Evolutionary conservation across 352 stramenopile species (phyloP).

Genomic region (Pythium dissotocum): DNA sequence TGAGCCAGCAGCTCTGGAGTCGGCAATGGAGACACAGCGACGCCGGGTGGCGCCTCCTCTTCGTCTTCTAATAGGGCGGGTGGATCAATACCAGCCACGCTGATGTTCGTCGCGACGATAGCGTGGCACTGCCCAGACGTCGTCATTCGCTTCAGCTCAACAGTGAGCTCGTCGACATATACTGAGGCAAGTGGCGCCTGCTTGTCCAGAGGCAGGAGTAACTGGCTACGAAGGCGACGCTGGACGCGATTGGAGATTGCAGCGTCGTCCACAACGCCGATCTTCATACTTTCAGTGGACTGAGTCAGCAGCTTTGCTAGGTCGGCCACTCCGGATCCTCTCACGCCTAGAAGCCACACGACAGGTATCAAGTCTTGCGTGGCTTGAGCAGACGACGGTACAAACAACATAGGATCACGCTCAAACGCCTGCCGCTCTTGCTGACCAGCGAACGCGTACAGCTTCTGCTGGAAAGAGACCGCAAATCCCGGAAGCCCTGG

Average conservation of each 20-base stretch:
- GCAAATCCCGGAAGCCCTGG: slow-evolving; percentile 44
- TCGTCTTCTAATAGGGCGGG: slow-evolving; percentile 14
- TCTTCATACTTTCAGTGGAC: slow-evolving; percentile 1
- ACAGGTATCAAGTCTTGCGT: slow-evolving; percentile 41
- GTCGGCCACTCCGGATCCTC: slow-evolving; percentile 28
- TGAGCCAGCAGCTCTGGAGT: slow-evolving; percentile 36
- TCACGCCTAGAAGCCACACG: slow-evolving; percentile 56
- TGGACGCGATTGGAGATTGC: slow-evolving; percentile 22
- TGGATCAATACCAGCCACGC: neutral
- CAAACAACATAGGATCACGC: slow-evolving; percentile 45
- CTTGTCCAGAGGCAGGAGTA: slow-evolving; percentile 16
- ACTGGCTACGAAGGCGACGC: slow-evolving; percentile 22
- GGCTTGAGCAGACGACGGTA: slow-evolving; percentile 29
- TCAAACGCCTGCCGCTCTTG: slow-evolving; percentile 47
- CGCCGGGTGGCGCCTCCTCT: neutral
- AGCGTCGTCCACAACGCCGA: slow-evolving; percentile 19
- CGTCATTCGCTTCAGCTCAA: slow-evolving; percentile 20
- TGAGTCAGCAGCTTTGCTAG: slow-evolving; percentile 1
- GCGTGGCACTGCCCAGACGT: slow-evolving; percentile 3
- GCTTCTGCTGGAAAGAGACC: slow-evolving; percentile 40
- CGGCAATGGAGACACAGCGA: slow-evolving; percentile 27
- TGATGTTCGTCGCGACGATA: slow-evolving; percentile 25
- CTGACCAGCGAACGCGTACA: slow-evolving; percentile 60
- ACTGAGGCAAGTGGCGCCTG: slow-evolving; percentile 13
- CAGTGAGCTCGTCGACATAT: slow-evolving; percentile 30